A percentile compares a stretch with the other conserved stretches of the same genome.
Conservation (phyloP, 306 rosid genomes). For the Urtica urens region DNA sequence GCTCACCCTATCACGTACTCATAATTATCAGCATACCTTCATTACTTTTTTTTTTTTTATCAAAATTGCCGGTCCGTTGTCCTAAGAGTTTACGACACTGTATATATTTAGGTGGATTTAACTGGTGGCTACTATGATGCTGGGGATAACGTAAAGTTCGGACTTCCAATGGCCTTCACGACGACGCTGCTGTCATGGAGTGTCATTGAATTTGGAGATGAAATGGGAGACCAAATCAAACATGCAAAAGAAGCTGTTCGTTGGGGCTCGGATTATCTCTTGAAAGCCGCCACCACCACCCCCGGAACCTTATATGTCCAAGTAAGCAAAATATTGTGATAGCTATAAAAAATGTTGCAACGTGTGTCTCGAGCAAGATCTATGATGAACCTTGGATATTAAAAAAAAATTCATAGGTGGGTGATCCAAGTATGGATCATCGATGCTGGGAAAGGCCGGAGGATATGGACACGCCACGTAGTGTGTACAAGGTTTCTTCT, state of each 20-base stretch:
- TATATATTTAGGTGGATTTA: slow-evolving; percentile 53
- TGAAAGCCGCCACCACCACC: slow-evolving; percentile 65
- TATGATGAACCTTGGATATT: background rate
- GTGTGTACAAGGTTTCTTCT: slow-evolving; percentile 53
- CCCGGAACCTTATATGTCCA: slow-evolving; percentile 78
- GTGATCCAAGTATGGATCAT: slow-evolving; percentile 72
- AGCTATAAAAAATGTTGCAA: background rate
- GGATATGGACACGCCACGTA: slow-evolving; percentile 80
- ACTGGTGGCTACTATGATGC: slow-evolving; percentile 96
- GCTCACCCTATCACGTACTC: slow-evolving; percentile 64
- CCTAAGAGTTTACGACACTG: background rate
- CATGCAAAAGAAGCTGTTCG: slow-evolving; percentile 59
- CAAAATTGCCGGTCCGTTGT: no score
- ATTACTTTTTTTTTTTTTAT: background rate
- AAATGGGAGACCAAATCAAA: slow-evolving; percentile 46
- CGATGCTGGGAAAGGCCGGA: slow-evolving; percentile 93
- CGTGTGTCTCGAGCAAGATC: background rate
- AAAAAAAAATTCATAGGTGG: slow-evolving; percentile 38
- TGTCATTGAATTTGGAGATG: slow-evolving; percentile 69
- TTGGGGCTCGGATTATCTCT: slow-evolving; percentile 71
- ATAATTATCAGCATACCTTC: background rate
- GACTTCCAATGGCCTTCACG: slow-evolving; percentile 87
- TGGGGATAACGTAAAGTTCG: slow-evolving; percentile 85
- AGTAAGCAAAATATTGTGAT: slow-evolving; percentile 24
- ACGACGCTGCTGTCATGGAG: slow-evolving; percentile 85